Evolutionary conservation across 2,329 filamentous ascomycete species (phyloP), one percentile per base, ranked within the genome.

Genomic region (Aspergillus udagawae): DNA sequence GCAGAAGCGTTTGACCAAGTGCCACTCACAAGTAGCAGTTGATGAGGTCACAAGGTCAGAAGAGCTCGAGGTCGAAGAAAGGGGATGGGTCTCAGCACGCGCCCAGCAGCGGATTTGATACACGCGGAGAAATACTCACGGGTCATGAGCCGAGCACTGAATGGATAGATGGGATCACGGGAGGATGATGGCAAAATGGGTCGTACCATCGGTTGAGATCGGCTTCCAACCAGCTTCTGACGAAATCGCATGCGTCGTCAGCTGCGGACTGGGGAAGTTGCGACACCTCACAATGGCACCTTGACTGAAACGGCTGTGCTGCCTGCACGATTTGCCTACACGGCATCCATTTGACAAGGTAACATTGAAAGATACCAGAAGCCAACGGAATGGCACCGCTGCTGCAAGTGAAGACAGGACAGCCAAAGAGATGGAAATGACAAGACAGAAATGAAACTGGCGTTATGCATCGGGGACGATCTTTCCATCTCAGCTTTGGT

Each of bases 21-120:
- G 38, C 44, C 28, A 51, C 49, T 51, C 53, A 52, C 38, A 53
- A 52, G 38, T 45, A 59, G 49, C 54, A 52, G 35, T 57, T 28
- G 42, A 55, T 55, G 49, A 55, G 52, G 51, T 60, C 55, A 60
- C 52, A 53, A 49, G 55, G 49, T 44, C 38, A 45, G 44, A 47
- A 51, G 14, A 38, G 14, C 32, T 38, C 32, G 5, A 17, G 29
- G 14, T 38, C 32, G 14, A 38, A 38, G 47, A 51, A 58, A 56
- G 57, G 58, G 53, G 53, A 49, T 51, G 41, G 41, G 57, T 61
- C 58, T 64, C 59, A 63, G 61, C 55, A 65, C 52, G 62, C 63
- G 63, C 63, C 58, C 56, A 58, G 52, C 28, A 48, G 55, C 49
- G 51, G 57, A 50, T 55, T 35, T 38, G 28, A 62, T 57, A 53